A percentile compares a stretch with the other conserved stretches of the same genome.
Evolutionary conservation across 2,329 filamentous ascomycete genomes (phyloP).

Genomic region (Emericellopsis cladophorae): DNA sequence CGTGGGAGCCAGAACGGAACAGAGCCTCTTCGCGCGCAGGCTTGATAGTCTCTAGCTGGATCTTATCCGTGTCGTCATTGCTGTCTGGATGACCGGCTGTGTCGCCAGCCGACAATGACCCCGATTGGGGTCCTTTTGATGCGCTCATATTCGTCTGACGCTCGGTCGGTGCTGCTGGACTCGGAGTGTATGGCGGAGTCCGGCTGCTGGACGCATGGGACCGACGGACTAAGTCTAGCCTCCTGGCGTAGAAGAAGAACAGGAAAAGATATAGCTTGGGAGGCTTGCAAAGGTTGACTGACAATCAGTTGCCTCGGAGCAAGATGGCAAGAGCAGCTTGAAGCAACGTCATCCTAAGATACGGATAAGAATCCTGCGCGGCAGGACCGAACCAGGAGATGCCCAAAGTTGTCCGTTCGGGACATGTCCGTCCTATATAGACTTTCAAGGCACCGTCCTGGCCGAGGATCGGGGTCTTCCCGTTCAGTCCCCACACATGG

Average conservation of each 20-base stretch:
- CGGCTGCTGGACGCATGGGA: slow-evolving; percentile 1
- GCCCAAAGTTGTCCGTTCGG: no score
- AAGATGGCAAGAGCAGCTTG: no score
- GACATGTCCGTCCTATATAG: no score
- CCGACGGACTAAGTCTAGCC: neutral
- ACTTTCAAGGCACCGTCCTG: no score
- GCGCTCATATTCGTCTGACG: neutral
- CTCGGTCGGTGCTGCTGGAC: neutral
- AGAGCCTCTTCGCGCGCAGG: slow-evolving; percentile 2
- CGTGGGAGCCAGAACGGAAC: slow-evolving; percentile 13
- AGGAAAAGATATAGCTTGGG: neutral
- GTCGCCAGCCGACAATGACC: no score
- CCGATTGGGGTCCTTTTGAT: neutral
- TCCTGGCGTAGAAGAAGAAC: neutral
- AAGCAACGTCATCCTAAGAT: no score
- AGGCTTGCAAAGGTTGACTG: neutral
- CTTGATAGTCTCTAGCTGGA: neutral
- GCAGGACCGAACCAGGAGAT: no score
- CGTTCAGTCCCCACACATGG: no score
- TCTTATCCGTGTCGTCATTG: neutral
- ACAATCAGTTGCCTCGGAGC: no score
- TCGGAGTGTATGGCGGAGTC: neutral
- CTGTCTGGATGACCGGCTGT: neutral
- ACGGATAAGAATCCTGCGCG: no score
- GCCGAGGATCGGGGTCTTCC: no score